Conservation (phyloP, 2,329 filamentous ascomycete genomes). For the Apiospora malaysiana region DNA sequence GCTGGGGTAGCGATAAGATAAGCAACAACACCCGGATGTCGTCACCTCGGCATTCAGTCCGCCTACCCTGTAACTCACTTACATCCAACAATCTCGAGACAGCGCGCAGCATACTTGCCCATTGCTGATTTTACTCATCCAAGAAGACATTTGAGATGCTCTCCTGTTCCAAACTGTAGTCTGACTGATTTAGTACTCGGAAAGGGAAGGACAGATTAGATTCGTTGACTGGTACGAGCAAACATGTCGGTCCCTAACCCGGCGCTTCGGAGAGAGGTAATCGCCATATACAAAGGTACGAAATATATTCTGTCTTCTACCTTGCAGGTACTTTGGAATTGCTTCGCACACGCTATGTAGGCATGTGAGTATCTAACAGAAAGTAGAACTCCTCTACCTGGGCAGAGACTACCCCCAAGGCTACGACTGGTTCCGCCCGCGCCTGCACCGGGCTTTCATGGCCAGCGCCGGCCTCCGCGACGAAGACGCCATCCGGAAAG, state of each 20-base stretch:
- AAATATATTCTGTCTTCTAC: neutral
- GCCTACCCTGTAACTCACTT: neutral
- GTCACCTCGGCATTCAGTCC: neutral
- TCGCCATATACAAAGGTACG: constrained; percentile 86
- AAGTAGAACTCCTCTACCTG: constrained; percentile 82
- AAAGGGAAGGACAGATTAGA: neutral
- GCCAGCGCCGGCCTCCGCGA: constrained; percentile 73
- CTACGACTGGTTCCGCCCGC: constrained; percentile 77
- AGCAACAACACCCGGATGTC: neutral
- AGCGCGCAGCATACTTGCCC: neutral
- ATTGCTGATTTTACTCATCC: neutral
- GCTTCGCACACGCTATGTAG: too few relatives aligned
- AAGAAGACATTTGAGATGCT: neutral
- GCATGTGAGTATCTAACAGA: too few relatives aligned
- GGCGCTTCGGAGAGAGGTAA: constrained; percentile 76
- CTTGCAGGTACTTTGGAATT: too few relatives aligned
- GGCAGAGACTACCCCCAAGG: constrained; percentile 88
- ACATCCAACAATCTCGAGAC: neutral
- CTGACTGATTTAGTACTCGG: neutral
- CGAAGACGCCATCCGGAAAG: constrained; percentile 75
- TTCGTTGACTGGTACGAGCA: neutral
- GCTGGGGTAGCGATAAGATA: constrained; percentile 14
- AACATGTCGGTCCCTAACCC: constrained; percentile 49
- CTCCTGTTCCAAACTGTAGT: neutral
- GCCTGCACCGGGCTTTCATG: constrained; percentile 85